Conservation (phyloP, 2,329 filamentous ascomycete species). For the Aspergillus novoparasiticus region DNA sequence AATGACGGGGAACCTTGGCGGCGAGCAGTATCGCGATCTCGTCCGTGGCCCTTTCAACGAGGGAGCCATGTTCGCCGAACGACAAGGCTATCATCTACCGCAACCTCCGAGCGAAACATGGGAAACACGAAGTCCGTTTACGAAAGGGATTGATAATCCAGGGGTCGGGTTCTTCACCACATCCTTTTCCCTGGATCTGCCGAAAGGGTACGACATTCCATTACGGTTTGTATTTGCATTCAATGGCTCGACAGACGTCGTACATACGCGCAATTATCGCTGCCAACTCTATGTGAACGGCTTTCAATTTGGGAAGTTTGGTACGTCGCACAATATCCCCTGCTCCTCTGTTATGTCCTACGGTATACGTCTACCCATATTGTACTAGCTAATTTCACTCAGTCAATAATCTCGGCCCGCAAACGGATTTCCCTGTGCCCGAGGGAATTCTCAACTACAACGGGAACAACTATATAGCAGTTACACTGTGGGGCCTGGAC, state of each 20-base stretch:
- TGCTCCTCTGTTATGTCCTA: neutral
- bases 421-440: slow-evolving; percentile 54
- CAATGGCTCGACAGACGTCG: neutral
- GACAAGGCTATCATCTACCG: slow-evolving; percentile 57
- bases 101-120: neutral
- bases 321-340: slow-evolving; percentile 12
- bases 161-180: slow-evolving; percentile 55
- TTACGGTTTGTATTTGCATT: slow-evolving; percentile 50
- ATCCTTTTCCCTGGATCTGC: slow-evolving; percentile 50
- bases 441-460: slow-evolving; percentile 55
- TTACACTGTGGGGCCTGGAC: slow-evolving; percentile 4
- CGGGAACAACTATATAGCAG: slow-evolving; percentile 29
- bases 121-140: slow-evolving; percentile 29
- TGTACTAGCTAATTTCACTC: neutral
- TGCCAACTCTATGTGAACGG: slow-evolving; percentile 54
- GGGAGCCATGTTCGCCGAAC: slow-evolving; percentile 55
- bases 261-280: slow-evolving; percentile 30
- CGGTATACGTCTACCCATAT: neutral
- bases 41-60: slow-evolving; percentile 58
- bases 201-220: slow-evolving; percentile 55
- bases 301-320: slow-evolving; percentile 57
- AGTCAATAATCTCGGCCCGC: slow-evolving; percentile 55
- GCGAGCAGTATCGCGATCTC: slow-evolving; percentile 54
- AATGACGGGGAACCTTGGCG: slow-evolving; percentile 57
- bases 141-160: slow-evolving; percentile 36